phyloP scores from a whole-genome alignment of 768 basidiomycete species.

The Mycena galericulata region DNA sequence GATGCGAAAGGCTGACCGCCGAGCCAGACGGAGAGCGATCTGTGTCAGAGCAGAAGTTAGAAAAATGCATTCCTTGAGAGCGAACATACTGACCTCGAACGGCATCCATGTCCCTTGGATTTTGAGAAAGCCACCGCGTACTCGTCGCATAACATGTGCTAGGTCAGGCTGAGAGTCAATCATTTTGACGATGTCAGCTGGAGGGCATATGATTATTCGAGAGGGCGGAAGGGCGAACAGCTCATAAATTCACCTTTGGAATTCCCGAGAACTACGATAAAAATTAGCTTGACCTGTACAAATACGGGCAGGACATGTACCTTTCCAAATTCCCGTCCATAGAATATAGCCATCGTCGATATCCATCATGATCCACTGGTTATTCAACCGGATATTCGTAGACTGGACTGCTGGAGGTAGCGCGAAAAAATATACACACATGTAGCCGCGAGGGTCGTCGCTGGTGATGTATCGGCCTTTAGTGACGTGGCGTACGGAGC shows the following conservation, averaged over 20 bases:
- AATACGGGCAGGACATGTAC: conserved; percentile 50
- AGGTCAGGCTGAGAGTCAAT: conserved; percentile 92
- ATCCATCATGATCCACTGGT: conserved; percentile 97
- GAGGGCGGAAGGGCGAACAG: neutral
- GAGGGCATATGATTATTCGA: neutral
- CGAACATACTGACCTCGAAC: conserved; percentile 70
- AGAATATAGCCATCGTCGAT: conserved; percentile 92
- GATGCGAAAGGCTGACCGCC: conserved; percentile 68
- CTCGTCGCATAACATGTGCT: conserved; percentile 83
- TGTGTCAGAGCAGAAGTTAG: conserved; percentile 44
- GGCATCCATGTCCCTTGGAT: conserved; percentile 97
- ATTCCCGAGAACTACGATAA: conserved; percentile 83
- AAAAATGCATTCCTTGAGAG: conserved; percentile 8
- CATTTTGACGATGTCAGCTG: conserved; percentile 94
- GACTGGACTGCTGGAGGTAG: conserved; percentile 66
- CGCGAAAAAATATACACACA: conserved; percentile 60
- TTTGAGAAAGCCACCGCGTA: conserved; percentile 90
- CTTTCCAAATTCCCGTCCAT: conserved; percentile 97
- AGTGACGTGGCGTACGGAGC: conserved; percentile 82
- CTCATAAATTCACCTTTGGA: conserved; percentile 81
- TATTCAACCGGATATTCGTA: conserved; percentile 91
- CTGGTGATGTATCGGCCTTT: conserved; percentile 91
- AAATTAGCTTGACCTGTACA: neutral
- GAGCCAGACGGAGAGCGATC: conserved; percentile 83
- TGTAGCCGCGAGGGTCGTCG: conserved; percentile 90